phyloP scores from a whole-genome alignment of 176 grass and related monocot species.

The Avena eriantha region DNA sequence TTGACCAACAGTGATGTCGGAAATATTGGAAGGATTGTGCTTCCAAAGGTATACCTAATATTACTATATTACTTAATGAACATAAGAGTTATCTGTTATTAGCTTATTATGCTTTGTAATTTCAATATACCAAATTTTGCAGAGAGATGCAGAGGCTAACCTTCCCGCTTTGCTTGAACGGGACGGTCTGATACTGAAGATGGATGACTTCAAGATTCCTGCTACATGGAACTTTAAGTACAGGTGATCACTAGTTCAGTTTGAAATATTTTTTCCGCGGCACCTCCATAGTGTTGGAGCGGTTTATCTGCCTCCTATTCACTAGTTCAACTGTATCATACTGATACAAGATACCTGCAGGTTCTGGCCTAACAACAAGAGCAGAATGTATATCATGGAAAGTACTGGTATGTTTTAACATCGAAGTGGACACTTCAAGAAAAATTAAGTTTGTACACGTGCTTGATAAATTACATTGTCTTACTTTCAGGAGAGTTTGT shows the following conservation, averaged over 20 bases:
- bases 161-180: conserved; percentile 76
- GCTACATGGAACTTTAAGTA: conserved; percentile 89
- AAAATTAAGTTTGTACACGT: neutral
- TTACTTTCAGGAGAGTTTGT: conserved; percentile 67
- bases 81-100: neutral
- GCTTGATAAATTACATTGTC: conserved; percentile 18
- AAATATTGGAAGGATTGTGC: conserved; percentile 85
- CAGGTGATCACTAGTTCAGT: conserved; percentile 52
- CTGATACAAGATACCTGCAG: conserved; percentile 50
- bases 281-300: neutral
- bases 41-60: conserved; percentile 72
- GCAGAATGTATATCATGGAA: conserved; percentile 92
- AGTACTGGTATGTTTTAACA: conserved; percentile 50
- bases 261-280: neutral
- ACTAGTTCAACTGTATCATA: neutral
- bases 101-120: neutral
- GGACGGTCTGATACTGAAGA: conserved; percentile 67
- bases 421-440: neutral
- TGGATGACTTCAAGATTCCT: conserved; percentile 73
- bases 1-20: conserved; percentile 91
- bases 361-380: conserved; percentile 95
- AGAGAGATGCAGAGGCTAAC: conserved; percentile 83
- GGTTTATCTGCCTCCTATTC: conserved; percentile 8
- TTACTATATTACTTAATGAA: neutral
- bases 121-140: conserved; percentile 42